Evolutionary conservation across 2,329 filamentous ascomycete genomes (phyloP).

Genomic region (Fusarium pilosicola): DNA sequence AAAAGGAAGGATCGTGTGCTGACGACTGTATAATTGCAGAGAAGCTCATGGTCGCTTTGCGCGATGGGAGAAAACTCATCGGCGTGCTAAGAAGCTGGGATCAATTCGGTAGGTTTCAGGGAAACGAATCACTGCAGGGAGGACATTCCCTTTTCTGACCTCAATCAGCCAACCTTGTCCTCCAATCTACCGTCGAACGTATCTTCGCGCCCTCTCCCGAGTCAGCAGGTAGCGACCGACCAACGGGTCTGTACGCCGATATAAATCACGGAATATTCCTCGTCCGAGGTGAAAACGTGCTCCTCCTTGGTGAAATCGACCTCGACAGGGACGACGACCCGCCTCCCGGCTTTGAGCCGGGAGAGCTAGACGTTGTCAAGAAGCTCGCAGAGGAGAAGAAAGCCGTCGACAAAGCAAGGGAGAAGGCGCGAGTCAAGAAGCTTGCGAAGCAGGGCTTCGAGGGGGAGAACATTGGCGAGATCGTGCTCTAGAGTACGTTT

Average conservation of each 20-base stretch:
- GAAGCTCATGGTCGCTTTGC: conserved; percentile 90
- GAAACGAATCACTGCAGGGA: background rate
- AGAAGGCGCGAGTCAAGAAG: conserved; percentile 78
- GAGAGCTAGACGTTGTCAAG: conserved; percentile 75
- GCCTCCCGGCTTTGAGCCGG: conserved; percentile 75
- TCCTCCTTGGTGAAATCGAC: conserved; percentile 94
- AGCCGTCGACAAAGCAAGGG: conserved; percentile 72
- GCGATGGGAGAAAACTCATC: conserved; percentile 93
- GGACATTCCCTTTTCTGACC: conserved; percentile 24
- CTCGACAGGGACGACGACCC: conserved; percentile 94
- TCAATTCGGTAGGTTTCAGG: conserved; percentile 80
- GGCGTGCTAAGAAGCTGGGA: conserved; percentile 96
- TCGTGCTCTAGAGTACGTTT: conserved; percentile 63
- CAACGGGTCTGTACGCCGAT: conserved; percentile 77
- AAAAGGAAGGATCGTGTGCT: conserved; percentile 40
- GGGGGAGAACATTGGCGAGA: conserved; percentile 82
- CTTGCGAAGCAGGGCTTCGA: conserved; percentile 85
- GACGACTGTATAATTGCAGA: conserved; percentile 64
- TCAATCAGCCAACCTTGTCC: conserved; percentile 83
- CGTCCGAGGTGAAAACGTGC: conserved; percentile 95
- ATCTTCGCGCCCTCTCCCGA: conserved; percentile 73
- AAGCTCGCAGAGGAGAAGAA: conserved; percentile 79
- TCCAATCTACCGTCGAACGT: conserved; percentile 91
- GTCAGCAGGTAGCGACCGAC: conserved; percentile 50
- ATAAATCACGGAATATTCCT: conserved; percentile 88